These are phyloP conservation scores for Penicillium argentinense DNA, from an alignment of 495 filamentous ascomycete genomes.

Conservation along the genomic window DNA sequence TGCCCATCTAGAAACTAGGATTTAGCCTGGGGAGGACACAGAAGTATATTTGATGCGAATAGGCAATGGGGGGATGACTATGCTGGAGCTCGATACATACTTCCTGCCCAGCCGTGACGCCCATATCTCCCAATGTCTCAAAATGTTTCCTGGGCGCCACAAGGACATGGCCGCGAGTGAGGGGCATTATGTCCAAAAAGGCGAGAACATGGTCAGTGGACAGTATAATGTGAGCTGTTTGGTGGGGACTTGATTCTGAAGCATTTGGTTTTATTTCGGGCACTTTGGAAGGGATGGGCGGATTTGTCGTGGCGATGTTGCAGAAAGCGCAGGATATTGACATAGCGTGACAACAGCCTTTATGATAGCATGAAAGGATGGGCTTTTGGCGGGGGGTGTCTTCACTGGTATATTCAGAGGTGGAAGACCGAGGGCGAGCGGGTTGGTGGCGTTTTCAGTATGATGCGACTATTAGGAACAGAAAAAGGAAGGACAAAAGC, in stretches of 20 bases:
- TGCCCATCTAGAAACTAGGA: constrained; percentile 45
- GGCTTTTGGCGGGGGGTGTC: neutral
- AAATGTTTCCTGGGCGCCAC: constrained; percentile 70
- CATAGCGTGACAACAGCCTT: neutral
- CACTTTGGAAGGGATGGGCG: constrained; percentile 34
- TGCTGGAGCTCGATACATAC: constrained; percentile 24
- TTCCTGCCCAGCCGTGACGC: constrained; percentile 52
- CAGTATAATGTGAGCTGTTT: constrained; percentile 66
- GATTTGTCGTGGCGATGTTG: constrained; percentile 41
- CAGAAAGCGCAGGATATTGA: constrained; percentile 36
- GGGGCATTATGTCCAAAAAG: constrained; percentile 88
- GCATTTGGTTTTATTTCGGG: constrained; percentile 1
- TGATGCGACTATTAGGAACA: no score
- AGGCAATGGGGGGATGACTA: constrained; percentile 3
- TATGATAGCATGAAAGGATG: neutral
- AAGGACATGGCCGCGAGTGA: constrained; percentile 75
- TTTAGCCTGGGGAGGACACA: neutral
- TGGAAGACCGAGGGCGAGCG: no score
- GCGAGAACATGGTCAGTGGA: constrained; percentile 71
- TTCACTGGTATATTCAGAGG: no score
- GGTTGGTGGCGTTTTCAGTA: no score
- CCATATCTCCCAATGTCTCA: constrained; percentile 68
- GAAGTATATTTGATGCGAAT: neutral
- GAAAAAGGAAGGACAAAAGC: no score
- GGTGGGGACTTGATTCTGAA: constrained; percentile 15